A percentile compares a stretch with the other conserved stretches of the same genome.
Conservation (phyloP, 352 stramenopile species). For the Pelagophyceae sp. region DNA sequence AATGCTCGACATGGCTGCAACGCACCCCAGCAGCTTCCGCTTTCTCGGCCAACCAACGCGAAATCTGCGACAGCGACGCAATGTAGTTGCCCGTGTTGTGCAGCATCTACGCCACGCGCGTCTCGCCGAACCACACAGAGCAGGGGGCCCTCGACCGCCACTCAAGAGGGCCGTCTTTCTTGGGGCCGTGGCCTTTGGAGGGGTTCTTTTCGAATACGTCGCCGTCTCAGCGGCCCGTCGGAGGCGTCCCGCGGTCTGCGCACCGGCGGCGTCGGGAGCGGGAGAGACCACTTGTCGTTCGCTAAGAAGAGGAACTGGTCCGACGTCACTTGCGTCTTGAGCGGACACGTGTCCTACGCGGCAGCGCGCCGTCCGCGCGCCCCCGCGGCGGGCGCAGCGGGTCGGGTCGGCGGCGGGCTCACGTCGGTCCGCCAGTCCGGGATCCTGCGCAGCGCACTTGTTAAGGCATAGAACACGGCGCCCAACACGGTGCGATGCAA, state of each 20-base stretch:
- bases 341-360: constrained; percentile 63
- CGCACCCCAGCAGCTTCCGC: constrained; percentile 92
- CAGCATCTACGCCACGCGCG: constrained; percentile 82
- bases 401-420: too few species aligned
- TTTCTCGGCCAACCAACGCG: constrained; percentile 87
- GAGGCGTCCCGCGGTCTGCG: too few species aligned
- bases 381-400: too few species aligned
- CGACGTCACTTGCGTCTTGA: constrained; percentile 80
- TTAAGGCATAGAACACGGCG: too few species aligned
- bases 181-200: too few species aligned
- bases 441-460: too few species aligned
- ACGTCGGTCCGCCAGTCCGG: constrained; percentile 86
- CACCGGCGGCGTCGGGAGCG: constrained; percentile 80
- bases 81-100: constrained; percentile 99
- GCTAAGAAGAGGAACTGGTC: constrained; percentile 77
- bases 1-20: too few species aligned
- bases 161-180: too few species aligned
- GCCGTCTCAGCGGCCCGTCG: too few species aligned
- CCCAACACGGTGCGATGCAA: too few species aligned
- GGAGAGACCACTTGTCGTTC: constrained; percentile 62
- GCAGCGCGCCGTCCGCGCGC: too few species aligned
- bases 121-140: constrained; percentile 70
- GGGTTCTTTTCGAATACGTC: constrained; percentile 80
- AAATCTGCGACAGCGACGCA: constrained; percentile 89
- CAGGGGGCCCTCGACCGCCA: constrained; percentile 46